These are phyloP conservation scores for Nepenthes alata DNA, from an alignment of 179 eudicot genomes.

Conservation along the genomic window DNA sequence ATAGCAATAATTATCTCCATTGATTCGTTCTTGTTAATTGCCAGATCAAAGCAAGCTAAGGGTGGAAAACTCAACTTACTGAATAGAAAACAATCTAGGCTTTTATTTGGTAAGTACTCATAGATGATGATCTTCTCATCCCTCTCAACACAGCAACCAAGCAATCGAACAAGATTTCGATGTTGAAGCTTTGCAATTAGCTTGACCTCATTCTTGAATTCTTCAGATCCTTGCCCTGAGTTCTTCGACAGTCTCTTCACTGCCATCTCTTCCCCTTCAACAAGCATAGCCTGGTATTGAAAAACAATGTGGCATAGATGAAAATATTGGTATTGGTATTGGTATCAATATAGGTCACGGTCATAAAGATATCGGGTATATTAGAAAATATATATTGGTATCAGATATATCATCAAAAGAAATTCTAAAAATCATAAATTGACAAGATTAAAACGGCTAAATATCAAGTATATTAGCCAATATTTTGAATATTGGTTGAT, in stretches of 20 bases:
- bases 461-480: too few relatives aligned
- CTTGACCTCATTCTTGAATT: slow-evolving; percentile 39
- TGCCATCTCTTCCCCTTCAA: slow-evolving; percentile 29
- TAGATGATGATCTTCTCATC: slow-evolving; percentile 42
- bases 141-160: slow-evolving; percentile 40
- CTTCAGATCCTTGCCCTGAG: slow-evolving; percentile 47
- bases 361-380: too few relatives aligned
- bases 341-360: too few relatives aligned
- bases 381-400: too few relatives aligned
- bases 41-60: too few relatives aligned
- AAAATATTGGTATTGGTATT: too few relatives aligned
- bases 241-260: slow-evolving; percentile 41
- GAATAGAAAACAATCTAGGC: slow-evolving; percentile 35
- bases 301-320: neutral
- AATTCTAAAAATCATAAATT: too few relatives aligned
- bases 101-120: slow-evolving; percentile 45
- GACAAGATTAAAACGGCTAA: too few relatives aligned
- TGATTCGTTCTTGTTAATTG: too few relatives aligned
- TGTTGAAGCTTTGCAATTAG: slow-evolving; percentile 49
- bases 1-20: too few relatives aligned
- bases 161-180: slow-evolving; percentile 40
- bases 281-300: slow-evolving; percentile 25
- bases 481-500: too few relatives aligned
- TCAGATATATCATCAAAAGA: too few relatives aligned
- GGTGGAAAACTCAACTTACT: neutral